Evolutionary conservation across 495 filamentous ascomycete species (phyloP).

Genomic region (Niebla homalea): DNA sequence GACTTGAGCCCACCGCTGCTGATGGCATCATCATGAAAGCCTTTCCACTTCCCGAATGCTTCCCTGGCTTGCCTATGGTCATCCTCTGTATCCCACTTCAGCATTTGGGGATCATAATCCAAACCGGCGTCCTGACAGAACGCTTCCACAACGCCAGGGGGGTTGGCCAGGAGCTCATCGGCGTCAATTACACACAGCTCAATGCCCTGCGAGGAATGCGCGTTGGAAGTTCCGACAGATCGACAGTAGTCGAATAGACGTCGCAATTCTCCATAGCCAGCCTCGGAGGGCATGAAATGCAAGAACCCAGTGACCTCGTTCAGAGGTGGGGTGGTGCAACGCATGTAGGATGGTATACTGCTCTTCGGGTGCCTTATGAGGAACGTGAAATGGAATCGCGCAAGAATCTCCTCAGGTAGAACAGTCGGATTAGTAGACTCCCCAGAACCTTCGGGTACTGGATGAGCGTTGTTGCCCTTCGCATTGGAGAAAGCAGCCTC

Average conservation of each 20-base stretch:
- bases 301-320: slow-evolving; percentile 70
- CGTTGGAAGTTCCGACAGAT: slow-evolving; percentile 22
- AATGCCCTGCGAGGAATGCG: slow-evolving; percentile 16
- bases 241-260: slow-evolving; percentile 72
- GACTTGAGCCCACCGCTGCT: slow-evolving; percentile 59
- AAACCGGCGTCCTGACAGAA: slow-evolving; percentile 72
- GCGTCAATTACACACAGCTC: slow-evolving; percentile 88
- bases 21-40: slow-evolving; percentile 92
- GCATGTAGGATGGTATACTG: slow-evolving; percentile 84
- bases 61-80: slow-evolving; percentile 48
- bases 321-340: slow-evolving; percentile 87
- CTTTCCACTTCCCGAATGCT: slow-evolving; percentile 89
- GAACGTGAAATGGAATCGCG: slow-evolving; percentile 86
- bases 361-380: slow-evolving; percentile 83
- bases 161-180: slow-evolving; percentile 81
- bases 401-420: slow-evolving; percentile 53
- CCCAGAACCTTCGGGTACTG: slow-evolving; percentile 31
- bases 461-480: slow-evolving; percentile 38
- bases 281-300: slow-evolving; percentile 71
- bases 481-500: slow-evolving; percentile 19
- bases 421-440: slow-evolving; percentile 70
- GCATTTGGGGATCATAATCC: slow-evolving; percentile 56
- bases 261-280: slow-evolving; percentile 80
- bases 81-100: slow-evolving; percentile 65
- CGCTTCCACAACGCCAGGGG: slow-evolving; percentile 53